These are phyloP conservation scores for Solanum boliviense DNA, from an alignment of 257 asterid genomes.

Conservation along the genomic window DNA sequence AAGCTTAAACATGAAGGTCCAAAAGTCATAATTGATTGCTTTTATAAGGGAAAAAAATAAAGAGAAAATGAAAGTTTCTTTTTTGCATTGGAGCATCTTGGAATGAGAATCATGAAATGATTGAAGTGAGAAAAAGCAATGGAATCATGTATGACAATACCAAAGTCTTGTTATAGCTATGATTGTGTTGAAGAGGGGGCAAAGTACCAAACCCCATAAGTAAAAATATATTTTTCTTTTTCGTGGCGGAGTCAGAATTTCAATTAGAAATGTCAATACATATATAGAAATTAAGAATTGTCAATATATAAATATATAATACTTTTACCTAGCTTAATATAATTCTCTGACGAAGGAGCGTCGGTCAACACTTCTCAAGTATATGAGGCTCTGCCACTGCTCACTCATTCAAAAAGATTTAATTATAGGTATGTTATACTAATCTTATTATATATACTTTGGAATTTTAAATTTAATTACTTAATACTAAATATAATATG, in stretches of 20 bases:
- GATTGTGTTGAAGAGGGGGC: not conserved
- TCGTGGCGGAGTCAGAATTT: rapidly evolving
- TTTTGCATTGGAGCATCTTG: not conserved
- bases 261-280: too few relatives aligned
- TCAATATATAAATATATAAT: too few relatives aligned
- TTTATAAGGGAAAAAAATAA: not conserved
- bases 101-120: not conserved
- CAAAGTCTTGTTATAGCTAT: not conserved
- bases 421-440: not conserved
- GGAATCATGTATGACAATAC: not conserved
- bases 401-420: too few relatives aligned
- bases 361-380: too few relatives aligned
- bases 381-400: too few relatives aligned
- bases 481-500: too few relatives aligned
- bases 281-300: too few relatives aligned
- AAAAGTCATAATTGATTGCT: not conserved
- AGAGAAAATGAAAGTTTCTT: not conserved
- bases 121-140: not conserved
- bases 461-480: too few relatives aligned
- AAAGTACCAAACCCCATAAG: not conserved
- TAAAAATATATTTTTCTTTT: not conserved
- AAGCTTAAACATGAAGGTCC: not conserved
- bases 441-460: not conserved
- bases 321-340: too few relatives aligned
- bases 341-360: too few relatives aligned